Evolutionary conservation across 2,329 filamentous ascomycete genomes (phyloP), one percentile per base, ranked within the genome.

Genomic region (Lojkania enalia): DNA sequence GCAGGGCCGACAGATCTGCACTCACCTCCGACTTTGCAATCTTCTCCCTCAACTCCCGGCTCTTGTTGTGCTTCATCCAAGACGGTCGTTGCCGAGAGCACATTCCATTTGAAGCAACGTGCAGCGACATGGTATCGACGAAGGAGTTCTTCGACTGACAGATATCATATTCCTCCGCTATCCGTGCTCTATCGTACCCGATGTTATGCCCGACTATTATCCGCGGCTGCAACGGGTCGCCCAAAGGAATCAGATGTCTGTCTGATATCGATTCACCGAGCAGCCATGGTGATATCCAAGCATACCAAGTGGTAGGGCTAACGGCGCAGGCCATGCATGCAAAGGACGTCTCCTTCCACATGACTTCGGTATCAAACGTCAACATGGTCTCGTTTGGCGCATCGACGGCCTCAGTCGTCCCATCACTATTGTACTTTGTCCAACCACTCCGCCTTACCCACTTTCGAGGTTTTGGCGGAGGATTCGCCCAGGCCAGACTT

Each of bases 91-190:
- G 94, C 54, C 88, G 86, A 16, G 94, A 97, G 71, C 94, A 99
- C 94, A 99, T 99, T 51, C 94, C 94, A 65, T 99, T 99, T 18
- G 96, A 92, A 2, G 95, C 95, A 5, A 96, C 92, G 66, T 99
- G 94, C 15, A 99, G 75, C 1, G 92, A 97, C 94, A 99, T 99
- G 20, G 94, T 99, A 67, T 99, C 94, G 39, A 99, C 72, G 65
- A 96, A 99, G 32, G 83, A 86, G 57, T 90, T 97, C 29, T 84
- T 82, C 1, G 89, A 86, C 67, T 96, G 92, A 42, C 82, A 77
- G 30, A 97, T 71, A 60, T 85, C 80, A 66, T 99, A 99, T 67
- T 99, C 94, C 66, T 99, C 94, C 15, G 85, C 71, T 42, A 96
- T 82, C 25, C 95, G 81, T 13, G 92, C 92, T 18, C 94, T 81